Percentiles rank a stretch among this genome's conserved stretches.
phyloP scores from a whole-genome alignment of 306 rosid species.

The Oxytropis ochrocephala region DNA sequence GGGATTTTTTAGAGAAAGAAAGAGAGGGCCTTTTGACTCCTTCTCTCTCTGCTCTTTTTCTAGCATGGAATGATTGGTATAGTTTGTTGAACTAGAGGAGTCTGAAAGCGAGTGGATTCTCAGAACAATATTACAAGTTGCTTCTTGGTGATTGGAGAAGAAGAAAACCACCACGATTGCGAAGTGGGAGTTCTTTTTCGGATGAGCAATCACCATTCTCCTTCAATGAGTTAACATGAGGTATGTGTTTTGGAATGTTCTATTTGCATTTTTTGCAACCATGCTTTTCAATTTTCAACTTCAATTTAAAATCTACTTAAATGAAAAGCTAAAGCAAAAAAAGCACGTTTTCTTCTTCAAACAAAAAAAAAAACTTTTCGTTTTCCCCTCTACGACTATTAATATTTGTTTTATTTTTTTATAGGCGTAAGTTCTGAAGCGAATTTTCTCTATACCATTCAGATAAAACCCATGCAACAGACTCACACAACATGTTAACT shows the following conservation, averaged over 20 bases:
- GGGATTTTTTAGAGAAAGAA: neutral
- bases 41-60: conserved; percentile 9
- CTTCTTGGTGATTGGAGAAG: neutral
- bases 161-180: neutral
- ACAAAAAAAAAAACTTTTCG: neutral
- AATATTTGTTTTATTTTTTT: neutral
- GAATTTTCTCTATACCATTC: neutral
- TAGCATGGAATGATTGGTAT: conserved; percentile 5
- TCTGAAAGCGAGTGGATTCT: conserved; percentile 14
- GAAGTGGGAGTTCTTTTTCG: neutral
- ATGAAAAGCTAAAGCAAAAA: neutral
- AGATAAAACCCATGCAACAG: conserved; percentile 4
- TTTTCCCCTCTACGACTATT: neutral
- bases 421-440: conserved; percentile 32
- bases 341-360: neutral
- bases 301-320: neutral
- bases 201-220: conserved; percentile 19
- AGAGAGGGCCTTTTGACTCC: conserved; percentile 20
- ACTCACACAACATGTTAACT: too few species aligned
- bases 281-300: neutral
- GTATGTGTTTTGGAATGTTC: conserved; percentile 22
- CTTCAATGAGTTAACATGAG: conserved; percentile 11
- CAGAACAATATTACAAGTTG: neutral
- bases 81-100: neutral
- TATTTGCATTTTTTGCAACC: neutral